phyloP scores from a whole-genome alignment of 495 filamentous ascomycete species.

The Tuber umbilicatum region DNA sequence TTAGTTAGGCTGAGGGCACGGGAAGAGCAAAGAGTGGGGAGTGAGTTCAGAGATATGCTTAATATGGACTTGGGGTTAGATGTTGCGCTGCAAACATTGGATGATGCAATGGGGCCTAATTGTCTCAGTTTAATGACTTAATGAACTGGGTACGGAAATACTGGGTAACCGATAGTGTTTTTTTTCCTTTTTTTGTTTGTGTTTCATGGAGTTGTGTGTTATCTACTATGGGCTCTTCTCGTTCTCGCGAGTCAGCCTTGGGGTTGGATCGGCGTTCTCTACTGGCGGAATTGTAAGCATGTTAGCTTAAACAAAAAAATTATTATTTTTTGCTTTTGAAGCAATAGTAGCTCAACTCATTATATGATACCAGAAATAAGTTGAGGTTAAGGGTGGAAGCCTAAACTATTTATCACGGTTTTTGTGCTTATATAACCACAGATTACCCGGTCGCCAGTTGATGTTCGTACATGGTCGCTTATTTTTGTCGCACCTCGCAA shows the following conservation, averaged over 20 bases:
- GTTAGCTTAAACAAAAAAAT: background rate
- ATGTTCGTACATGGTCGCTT: no score
- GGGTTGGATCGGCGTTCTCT: conserved; percentile 25
- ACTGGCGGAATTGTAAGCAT: background rate
- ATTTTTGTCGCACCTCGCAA: no score
- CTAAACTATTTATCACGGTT: conserved; percentile 12
- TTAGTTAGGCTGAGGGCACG: conserved; percentile 76
- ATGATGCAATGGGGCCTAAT: conserved; percentile 31
- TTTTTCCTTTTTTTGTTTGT: background rate
- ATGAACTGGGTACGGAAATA: conserved; percentile 16
- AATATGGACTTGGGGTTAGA: conserved; percentile 66
- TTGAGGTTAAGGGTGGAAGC: no score
- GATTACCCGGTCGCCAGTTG: no score
- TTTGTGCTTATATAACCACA: no score
- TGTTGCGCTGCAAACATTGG: conserved; percentile 17
- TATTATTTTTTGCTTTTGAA: background rate
- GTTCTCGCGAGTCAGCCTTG: conserved; percentile 21
- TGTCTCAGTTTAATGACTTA: conserved; percentile 22
- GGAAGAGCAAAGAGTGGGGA: conserved; percentile 70
- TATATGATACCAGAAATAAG: no score
- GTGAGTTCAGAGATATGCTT: conserved; percentile 67
- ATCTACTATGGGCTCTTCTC: conserved; percentile 14
- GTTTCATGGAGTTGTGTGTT: conserved; percentile 14
- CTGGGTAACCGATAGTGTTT: background rate
- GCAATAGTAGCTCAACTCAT: background rate